Evolutionary conservation across 2,329 filamentous ascomycete genomes (phyloP), one percentile per base, ranked within the genome.

Genomic region (Allantophomopsis lycopodina): DNA sequence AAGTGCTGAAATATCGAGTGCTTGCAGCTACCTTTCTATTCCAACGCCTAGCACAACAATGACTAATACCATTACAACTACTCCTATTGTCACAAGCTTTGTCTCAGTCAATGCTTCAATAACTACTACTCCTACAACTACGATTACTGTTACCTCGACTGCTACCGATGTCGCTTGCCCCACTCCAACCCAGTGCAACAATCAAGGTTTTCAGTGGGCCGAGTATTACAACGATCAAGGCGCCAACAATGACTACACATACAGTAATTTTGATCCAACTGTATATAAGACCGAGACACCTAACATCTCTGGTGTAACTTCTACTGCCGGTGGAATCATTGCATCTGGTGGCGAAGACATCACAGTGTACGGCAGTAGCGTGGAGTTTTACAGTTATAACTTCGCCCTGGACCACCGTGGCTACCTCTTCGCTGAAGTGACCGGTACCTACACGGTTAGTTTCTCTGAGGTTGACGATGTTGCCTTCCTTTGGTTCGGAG

Each of bases 371-470:
- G 40, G 31, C 21, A 39, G 30, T 18, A 17, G 31, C 16, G 37
- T 4, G 13, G 5, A 13, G 7, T 28, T n/a, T 6, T 18, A 8
- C 12, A 15, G 15, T 15, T 4, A 13, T 15, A 4, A 39, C 23
- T 13, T 48, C 7, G 37, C 43, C 4, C 39, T 50, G 40, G 45
- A 49, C 36, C 44, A 53, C 37, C 44, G 44, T 33, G 42, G 37
- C 30, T 46, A 48, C 44, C 13, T 48, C 34, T 47, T 42, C 38
- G 45, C 45, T 3, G 31, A 40, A 12, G 30, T 43, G 28, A 44
- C 48, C 10, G 49, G 52, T n/a, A 44, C 42, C 36, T 55, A 54
- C 37, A 48, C 42, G 12, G 48, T n/a, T n/a, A n/a, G n/a, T n/a
- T n/a, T 53, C 44, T 46, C 37, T 14, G 30, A 36, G 39, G 41